phyloP scores from a whole-genome alignment of 805 yeast genomes.

The Teunomyces pallodes region DNA sequence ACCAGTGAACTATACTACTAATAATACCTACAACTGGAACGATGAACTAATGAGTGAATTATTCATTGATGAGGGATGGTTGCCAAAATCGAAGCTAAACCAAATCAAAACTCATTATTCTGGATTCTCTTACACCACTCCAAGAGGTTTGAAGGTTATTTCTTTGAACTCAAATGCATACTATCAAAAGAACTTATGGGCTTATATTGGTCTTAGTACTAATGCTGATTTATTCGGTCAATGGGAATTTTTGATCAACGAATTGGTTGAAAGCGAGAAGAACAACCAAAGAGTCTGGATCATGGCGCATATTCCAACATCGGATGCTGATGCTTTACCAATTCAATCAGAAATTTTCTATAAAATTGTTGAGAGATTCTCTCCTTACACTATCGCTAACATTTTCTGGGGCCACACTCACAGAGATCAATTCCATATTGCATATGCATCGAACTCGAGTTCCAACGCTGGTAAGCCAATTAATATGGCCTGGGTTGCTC shows the following conservation, averaged over 20 bases:
- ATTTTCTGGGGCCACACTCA: slow-evolving; percentile 74
- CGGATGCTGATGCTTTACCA: slow-evolving; percentile 57
- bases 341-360: slow-evolving; percentile 54
- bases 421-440: slow-evolving; percentile 60
- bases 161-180: slow-evolving; percentile 67
- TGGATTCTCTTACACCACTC: slow-evolving; percentile 57
- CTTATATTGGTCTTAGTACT: slow-evolving; percentile 51
- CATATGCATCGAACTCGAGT: slow-evolving; percentile 47
- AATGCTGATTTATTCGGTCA: slow-evolving; percentile 64
- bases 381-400: slow-evolving; percentile 66
- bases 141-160: slow-evolving; percentile 56
- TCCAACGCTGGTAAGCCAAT: slow-evolving; percentile 37
- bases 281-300: slow-evolving; percentile 70
- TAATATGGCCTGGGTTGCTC: slow-evolving; percentile 62
- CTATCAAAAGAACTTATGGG: slow-evolving; percentile 56
- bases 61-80: slow-evolving; percentile 39
- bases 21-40: slow-evolving; percentile 36
- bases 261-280: slow-evolving; percentile 57
- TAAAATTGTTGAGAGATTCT: slow-evolving; percentile 61
- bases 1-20: slow-evolving; percentile 34
- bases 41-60: slow-evolving; percentile 35
- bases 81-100: slow-evolving; percentile 21
- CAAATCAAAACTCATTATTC: slow-evolving; percentile 50
- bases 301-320: slow-evolving; percentile 63
- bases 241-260: slow-evolving; percentile 58